Conservation (phyloP, 2,329 filamentous ascomycete species). For the Phaeosphaeria sp. region DNA sequence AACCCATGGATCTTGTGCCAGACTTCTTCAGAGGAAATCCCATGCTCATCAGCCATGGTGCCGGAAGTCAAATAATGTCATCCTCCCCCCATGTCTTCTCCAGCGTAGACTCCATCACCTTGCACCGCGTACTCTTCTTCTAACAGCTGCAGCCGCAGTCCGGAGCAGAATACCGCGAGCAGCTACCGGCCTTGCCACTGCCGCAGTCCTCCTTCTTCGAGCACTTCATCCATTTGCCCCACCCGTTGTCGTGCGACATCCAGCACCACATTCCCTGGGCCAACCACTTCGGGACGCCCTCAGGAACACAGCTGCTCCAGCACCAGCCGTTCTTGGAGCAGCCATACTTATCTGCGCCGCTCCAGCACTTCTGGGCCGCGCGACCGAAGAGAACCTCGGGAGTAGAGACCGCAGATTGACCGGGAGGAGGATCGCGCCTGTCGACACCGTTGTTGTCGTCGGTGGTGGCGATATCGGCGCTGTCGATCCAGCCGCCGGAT, state of each 20-base stretch:
- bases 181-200: not conserved
- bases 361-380: not conserved
- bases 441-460: not conserved
- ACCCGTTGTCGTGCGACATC: not conserved
- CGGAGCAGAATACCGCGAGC: not conserved
- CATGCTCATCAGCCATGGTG: too few species aligned
- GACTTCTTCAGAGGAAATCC: too few species aligned
- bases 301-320: too few species aligned
- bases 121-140: too few species aligned
- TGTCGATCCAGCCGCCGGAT: too few species aligned
- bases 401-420: not conserved
- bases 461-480: not conserved
- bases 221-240: not conserved
- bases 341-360: not conserved
- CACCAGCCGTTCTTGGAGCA: not conserved
- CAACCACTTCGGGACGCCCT: too few species aligned
- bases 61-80: too few species aligned
- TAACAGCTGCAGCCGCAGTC: too few species aligned
- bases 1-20: too few species aligned
- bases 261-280: not conserved
- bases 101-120: too few species aligned
- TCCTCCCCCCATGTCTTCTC: too few species aligned
- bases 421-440: not conserved
- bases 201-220: not conserved
- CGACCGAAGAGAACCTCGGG: not conserved